Evolutionary conservation across 768 basidiomycete genomes (phyloP).

Genomic region (Collybiopsis confluens): DNA sequence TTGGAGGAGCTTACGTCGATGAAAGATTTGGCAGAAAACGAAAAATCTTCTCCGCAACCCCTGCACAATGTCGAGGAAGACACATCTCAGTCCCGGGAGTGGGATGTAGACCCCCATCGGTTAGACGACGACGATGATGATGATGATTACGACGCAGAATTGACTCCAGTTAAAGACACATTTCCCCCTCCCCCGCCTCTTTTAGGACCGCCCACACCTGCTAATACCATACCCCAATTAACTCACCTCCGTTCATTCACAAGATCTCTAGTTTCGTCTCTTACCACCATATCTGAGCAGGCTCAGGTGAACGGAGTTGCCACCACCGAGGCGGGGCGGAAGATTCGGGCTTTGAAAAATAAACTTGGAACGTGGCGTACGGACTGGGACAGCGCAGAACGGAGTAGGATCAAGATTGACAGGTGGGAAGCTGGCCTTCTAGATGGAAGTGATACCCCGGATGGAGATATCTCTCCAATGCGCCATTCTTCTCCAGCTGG

Average conservation of each 20-base stretch:
- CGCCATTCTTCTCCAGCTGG: conserved; percentile 10
- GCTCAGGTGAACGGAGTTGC: conserved; percentile 86
- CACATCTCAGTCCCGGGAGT: conserved; percentile 39
- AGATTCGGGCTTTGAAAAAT: conserved; percentile 82
- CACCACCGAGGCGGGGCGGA: conserved; percentile 80
- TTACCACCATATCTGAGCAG: conserved; percentile 79
- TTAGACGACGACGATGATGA: conserved; percentile 42
- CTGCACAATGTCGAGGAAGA: conserved; percentile 26
- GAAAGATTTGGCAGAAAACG: conserved; percentile 39
- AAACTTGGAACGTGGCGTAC: conserved; percentile 74
- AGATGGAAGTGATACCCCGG: conserved; percentile 33
- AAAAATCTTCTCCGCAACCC: conserved; percentile 20
- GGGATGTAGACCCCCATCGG: conserved; percentile 57
- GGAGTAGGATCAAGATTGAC: conserved; percentile 71
- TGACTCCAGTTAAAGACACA: conserved; percentile 54
- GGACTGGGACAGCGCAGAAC: conserved; percentile 84
- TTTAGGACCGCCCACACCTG: conserved; percentile 50
- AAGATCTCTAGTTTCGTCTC: conserved; percentile 65
- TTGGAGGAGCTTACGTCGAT: conserved; percentile 58
- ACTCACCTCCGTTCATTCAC: conserved; percentile 71
- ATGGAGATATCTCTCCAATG: conserved; percentile 22
- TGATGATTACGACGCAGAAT: conserved; percentile 35
- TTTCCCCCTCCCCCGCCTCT: conserved; percentile 49
- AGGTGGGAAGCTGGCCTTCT: conserved; percentile 69
- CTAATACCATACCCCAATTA: conserved; percentile 60